phyloP scores from a whole-genome alignment of 495 filamentous ascomycete species.

The Podospora pseudocomata region DNA sequence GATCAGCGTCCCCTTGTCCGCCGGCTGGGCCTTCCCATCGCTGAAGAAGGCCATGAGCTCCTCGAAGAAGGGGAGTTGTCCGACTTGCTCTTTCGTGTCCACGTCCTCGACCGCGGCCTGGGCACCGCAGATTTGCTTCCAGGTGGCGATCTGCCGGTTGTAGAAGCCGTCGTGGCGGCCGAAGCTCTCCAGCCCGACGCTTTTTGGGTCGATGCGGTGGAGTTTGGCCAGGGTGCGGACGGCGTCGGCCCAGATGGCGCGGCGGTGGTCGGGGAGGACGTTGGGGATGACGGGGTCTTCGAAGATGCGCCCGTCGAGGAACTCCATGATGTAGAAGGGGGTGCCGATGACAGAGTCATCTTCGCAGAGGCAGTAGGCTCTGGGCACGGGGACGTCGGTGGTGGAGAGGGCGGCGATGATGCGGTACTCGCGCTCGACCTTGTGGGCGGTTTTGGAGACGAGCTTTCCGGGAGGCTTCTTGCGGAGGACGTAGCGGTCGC shows the following conservation, averaged over 20 bases:
- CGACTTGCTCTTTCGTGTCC: conserved; percentile 71
- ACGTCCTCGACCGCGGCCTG: conserved; percentile 73
- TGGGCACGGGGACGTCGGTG: conserved; percentile 84
- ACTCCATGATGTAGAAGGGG: conserved; percentile 95
- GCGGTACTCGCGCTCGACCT: conserved; percentile 91
- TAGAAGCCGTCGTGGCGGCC: conserved; percentile 79
- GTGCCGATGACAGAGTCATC: conserved; percentile 77
- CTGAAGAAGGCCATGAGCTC: conserved; percentile 77
- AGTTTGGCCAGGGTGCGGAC: conserved; percentile 79
- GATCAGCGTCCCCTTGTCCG: conserved; percentile 72
- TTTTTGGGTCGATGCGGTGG: conserved; percentile 66
- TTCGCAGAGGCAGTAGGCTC: conserved; percentile 79
- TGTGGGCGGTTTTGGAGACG: conserved; percentile 87
- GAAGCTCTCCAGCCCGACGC: conserved; percentile 64
- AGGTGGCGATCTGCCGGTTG: conserved; percentile 78
- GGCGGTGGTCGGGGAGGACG: conserved; percentile 64
- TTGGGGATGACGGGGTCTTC: conserved; percentile 80
- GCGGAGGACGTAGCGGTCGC: conserved; percentile 73
- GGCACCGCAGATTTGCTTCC: conserved; percentile 68
- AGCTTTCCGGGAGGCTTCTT: conserved; percentile 95
- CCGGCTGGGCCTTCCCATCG: conserved; percentile 64
- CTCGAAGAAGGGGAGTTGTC: conserved; percentile 75
- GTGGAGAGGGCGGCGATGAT: conserved; percentile 77
- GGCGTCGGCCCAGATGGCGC: conserved; percentile 81
- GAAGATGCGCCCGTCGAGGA: conserved; percentile 86